Evolutionary conservation across 768 basidiomycete species (phyloP), one percentile per base, ranked within the genome.

Genomic region (Phylloporus sp.): DNA sequence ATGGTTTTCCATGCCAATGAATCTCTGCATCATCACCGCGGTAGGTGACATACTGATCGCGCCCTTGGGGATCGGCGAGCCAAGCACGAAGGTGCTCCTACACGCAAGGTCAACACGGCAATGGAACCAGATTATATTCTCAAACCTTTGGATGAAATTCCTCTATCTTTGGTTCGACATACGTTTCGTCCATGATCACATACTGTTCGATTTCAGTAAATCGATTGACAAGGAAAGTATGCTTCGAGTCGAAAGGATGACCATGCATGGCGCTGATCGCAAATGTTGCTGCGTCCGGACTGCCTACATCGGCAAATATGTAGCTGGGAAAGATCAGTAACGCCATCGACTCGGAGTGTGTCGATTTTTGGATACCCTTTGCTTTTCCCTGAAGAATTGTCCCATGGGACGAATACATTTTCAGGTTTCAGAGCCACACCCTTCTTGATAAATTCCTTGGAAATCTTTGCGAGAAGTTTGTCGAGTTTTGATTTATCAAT

Each of bases 41-140:
- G 66, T 95, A 93, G 31, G 90, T 93, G 46, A 90, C 84, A 71
- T 92, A 92, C 64, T 99, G 96, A 66, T 99, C 96, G 50, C 95
- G 86, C 28, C 93, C 92, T 66, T 85, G 83, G 20, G 81, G 74
- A 69, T 99, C 96, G 21, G 83, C 90, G 43, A 98, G 78, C 94
- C 95, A 99, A 42, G 90, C 87, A 38, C 90, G 81, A 51, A 97
- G 78, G 71, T 99, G 94, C 65, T 97, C 96, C 92, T 97, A 55
- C 23, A 3, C 22, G 17, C 31, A 20, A 33, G 35, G 23, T 63
- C 17, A 60, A 34, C 21, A 49, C 6, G 37, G 29, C 44, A 15
- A 34, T 26, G 15, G 9, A 23, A 14, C 18, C 15, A 23, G 40
- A n/a, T 15, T 44, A 38, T 15, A 37, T 38, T 11, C n/a, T 34